These are phyloP conservation scores for Candida morakotiae DNA, from an alignment of 805 yeast genomes.

Conservation along the genomic window DNA sequence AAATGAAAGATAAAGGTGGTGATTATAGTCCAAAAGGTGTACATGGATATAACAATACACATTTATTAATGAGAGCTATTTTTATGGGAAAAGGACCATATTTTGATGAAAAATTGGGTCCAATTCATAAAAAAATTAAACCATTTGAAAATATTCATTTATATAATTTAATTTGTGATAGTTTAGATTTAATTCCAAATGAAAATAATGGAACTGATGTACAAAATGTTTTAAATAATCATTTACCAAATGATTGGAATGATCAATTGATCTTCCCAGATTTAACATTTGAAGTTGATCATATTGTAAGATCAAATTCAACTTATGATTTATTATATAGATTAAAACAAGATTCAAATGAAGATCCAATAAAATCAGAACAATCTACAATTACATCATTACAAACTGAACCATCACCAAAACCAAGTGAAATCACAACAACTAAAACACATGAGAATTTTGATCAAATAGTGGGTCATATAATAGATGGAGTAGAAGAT, in stretches of 20 bases:
- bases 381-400: conserved; percentile 17
- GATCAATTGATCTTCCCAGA: conserved; percentile 48
- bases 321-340: conserved; percentile 48
- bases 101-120: conserved; percentile 39
- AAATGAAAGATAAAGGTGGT: conserved; percentile 45
- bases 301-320: conserved; percentile 39
- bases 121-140: conserved; percentile 25
- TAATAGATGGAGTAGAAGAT: conserved; percentile 15
- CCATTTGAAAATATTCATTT: conserved; percentile 75
- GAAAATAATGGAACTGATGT: conserved; percentile 66
- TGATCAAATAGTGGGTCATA: conserved; percentile 9
- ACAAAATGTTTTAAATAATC: conserved; percentile 1
- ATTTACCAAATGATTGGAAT: conserved; percentile 41
- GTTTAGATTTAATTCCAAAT: conserved; percentile 47
- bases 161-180: conserved; percentile 70
- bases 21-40: conserved; percentile 68
- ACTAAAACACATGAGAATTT: conserved; percentile 5
- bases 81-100: conserved; percentile 82
- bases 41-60: conserved; percentile 80
- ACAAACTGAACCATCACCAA: conserved; percentile 17
- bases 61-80: conserved; percentile 76
- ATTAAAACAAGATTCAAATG: conserved; percentile 15
- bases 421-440: conserved; percentile 22
- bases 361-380: conserved; percentile 20
- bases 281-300: conserved; percentile 43